phyloP scores from a whole-genome alignment of 2,329 filamentous ascomycete species.

The Elsinoe batatas region DNA sequence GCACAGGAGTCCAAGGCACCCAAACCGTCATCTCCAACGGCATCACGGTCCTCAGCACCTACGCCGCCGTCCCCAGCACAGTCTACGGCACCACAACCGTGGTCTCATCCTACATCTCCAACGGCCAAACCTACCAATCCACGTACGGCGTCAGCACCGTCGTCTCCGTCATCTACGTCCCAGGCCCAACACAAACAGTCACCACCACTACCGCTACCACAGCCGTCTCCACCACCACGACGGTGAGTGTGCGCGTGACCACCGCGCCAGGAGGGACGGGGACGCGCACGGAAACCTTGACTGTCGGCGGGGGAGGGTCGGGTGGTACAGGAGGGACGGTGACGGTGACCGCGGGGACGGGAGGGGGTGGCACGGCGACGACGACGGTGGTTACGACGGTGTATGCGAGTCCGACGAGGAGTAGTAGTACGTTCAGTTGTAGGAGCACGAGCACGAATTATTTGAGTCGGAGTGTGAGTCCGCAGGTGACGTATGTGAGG shows the following conservation, averaged over 20 bases:
- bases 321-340: slow-evolving; percentile 14
- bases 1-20: slow-evolving; percentile 14
- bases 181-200: slow-evolving; percentile 19
- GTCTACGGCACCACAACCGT: slow-evolving; percentile 21
- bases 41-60: slow-evolving; percentile 19
- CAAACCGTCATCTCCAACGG: slow-evolving; percentile 21
- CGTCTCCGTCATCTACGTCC: slow-evolving; percentile 19
- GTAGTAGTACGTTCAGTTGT: slow-evolving; percentile 20
- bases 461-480: slow-evolving; percentile 18
- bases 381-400: slow-evolving; percentile 18
- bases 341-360: slow-evolving; percentile 17
- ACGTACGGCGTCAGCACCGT: slow-evolving; percentile 23
- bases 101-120: slow-evolving; percentile 20
- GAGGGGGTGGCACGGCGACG: slow-evolving; percentile 18
- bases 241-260: slow-evolving; percentile 14
- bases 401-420: slow-evolving; percentile 15
- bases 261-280: slow-evolving; percentile 13
- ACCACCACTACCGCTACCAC: slow-evolving; percentile 21
- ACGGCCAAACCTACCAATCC: slow-evolving; percentile 20
- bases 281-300: slow-evolving; percentile 13
- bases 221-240: slow-evolving; percentile 17
- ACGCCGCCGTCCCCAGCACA: slow-evolving; percentile 19
- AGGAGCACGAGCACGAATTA: slow-evolving; percentile 24
- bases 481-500: slow-evolving; percentile 7
- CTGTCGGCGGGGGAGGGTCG: slow-evolving; percentile 9